Conservation (phyloP, 805 yeast genomes). For the Pichia exigua region DNA sequence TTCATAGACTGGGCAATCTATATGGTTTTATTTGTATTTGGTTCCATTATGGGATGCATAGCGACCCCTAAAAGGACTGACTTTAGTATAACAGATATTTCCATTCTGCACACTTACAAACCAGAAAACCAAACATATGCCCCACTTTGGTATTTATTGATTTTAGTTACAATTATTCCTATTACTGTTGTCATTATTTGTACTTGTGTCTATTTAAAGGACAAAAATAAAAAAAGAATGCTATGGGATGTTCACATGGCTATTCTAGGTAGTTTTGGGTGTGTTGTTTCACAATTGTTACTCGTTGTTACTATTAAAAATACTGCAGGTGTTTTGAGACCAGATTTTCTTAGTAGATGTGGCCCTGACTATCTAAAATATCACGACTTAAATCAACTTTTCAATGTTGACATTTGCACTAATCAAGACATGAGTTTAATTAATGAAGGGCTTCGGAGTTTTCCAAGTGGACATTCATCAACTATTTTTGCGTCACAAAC, state of each 20-base stretch:
- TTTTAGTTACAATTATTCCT: conserved; percentile 29
- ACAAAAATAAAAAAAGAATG: conserved; percentile 14
- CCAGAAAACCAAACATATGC: conserved; percentile 29
- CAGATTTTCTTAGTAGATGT: conserved; percentile 47
- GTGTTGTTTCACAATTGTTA: conserved; percentile 31
- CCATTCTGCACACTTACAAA: conserved; percentile 29
- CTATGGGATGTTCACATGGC: conserved; percentile 37
- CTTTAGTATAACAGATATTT: conserved; percentile 30
- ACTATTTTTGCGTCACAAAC: conserved; percentile 42
- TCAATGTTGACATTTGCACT: conserved; percentile 41
- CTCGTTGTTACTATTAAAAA: conserved; percentile 40
- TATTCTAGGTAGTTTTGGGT: conserved; percentile 30
- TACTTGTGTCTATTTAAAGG: conserved; percentile 13
- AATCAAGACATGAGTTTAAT: conserved; percentile 29
- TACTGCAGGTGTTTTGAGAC: conserved; percentile 39
- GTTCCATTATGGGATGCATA: conserved; percentile 27
- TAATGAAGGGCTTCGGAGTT: conserved; percentile 47
- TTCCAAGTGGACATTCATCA: conserved; percentile 53
- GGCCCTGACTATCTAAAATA: conserved; percentile 29
- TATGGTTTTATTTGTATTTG: conserved; percentile 16
- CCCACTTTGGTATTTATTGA: conserved; percentile 27
- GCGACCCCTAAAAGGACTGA: conserved; percentile 34
- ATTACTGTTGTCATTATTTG: conserved; percentile 21
- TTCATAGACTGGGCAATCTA: conserved; percentile 28
- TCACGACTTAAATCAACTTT: conserved; percentile 29